Conservation (phyloP, 1,284 basidiomycete genomes). For the Malassezia obtusa region DNA sequence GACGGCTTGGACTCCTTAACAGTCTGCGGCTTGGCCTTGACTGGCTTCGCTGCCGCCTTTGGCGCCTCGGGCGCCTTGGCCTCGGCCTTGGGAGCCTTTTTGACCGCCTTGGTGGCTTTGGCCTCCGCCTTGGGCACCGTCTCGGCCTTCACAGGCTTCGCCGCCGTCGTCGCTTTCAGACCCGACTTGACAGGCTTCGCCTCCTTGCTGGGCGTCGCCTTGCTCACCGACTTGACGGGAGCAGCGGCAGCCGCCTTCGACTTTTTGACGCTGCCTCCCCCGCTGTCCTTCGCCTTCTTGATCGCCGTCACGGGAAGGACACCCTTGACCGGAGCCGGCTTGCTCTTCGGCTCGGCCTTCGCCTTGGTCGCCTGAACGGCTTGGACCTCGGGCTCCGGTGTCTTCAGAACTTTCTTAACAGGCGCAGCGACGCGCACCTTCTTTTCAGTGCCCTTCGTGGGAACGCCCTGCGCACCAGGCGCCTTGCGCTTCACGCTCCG, state of each 20-base stretch:
- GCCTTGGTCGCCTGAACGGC: neutral
- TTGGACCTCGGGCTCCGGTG: no score
- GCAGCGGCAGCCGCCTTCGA: neutral
- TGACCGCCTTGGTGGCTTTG: constrained; percentile 18
- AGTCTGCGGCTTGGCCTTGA: neutral
- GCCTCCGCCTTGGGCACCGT: neutral
- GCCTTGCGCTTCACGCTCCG: constrained; percentile 9
- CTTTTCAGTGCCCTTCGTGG: neutral
- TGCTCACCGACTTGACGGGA: neutral
- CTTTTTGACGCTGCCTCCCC: no score
- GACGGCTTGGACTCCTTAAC: neutral
- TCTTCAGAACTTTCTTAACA: constrained; percentile 1
- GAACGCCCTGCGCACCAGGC: neutral
- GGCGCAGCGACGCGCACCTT: neutral
- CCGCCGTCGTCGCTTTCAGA: neutral
- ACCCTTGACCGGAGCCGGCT: constrained; percentile 1
- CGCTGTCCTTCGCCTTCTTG: neutral
- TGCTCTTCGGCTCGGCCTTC: neutral
- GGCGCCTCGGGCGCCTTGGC: neutral
- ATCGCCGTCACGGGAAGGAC: neutral
- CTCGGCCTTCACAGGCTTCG: neutral
- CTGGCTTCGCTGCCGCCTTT: neutral
- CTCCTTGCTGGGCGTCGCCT: neutral
- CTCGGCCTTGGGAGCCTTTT: neutral
- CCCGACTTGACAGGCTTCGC: neutral